phyloP scores from a whole-genome alignment of 768 basidiomycete genomes.

The Cyclocybe cylindracea region DNA sequence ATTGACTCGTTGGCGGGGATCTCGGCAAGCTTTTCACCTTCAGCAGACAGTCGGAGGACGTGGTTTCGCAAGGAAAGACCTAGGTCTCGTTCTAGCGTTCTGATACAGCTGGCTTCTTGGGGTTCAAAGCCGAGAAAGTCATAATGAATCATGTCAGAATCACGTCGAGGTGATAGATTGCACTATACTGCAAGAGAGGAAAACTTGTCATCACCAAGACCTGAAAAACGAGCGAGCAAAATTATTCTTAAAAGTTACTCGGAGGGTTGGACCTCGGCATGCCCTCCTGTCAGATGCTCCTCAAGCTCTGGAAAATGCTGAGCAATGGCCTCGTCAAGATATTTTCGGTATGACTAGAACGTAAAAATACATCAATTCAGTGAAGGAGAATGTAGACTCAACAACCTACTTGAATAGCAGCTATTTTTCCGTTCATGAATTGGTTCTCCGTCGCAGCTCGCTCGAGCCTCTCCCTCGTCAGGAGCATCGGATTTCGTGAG shows the following conservation, averaged over 20 bases:
- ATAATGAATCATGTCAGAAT: too few relatives aligned
- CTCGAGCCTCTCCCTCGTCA: slow-evolving; percentile 80
- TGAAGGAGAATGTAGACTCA: neutral
- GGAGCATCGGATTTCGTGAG: slow-evolving; percentile 76
- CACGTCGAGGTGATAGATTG: too few relatives aligned
- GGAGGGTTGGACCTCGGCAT: neutral
- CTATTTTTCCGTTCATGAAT: slow-evolving; percentile 88
- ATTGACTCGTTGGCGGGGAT: too few relatives aligned
- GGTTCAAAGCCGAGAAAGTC: too few relatives aligned
- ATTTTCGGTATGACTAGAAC: slow-evolving; percentile 64
- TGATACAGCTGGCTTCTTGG: too few relatives aligned
- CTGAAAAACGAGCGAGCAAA: neutral
- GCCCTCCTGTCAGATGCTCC: slow-evolving; percentile 24
- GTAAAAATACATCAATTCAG: slow-evolving; percentile 7
- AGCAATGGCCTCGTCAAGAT: slow-evolving; percentile 68
- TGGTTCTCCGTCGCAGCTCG: slow-evolving; percentile 87
- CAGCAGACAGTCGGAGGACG: too few relatives aligned
- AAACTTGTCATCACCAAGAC: too few relatives aligned
- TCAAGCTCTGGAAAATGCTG: slow-evolving; percentile 74
- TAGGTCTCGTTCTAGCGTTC: too few relatives aligned
- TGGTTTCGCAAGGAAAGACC: too few relatives aligned
- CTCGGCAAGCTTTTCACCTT: too few relatives aligned
- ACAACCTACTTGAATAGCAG: slow-evolving; percentile 65
- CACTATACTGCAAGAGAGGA: too few relatives aligned
- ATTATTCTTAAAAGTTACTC: neutral